A percentile compares a stretch with the other conserved stretches of the same genome.
Evolutionary conservation across 2,329 filamentous ascomycete genomes (phyloP).

Genomic region (Amphichorda felina): DNA sequence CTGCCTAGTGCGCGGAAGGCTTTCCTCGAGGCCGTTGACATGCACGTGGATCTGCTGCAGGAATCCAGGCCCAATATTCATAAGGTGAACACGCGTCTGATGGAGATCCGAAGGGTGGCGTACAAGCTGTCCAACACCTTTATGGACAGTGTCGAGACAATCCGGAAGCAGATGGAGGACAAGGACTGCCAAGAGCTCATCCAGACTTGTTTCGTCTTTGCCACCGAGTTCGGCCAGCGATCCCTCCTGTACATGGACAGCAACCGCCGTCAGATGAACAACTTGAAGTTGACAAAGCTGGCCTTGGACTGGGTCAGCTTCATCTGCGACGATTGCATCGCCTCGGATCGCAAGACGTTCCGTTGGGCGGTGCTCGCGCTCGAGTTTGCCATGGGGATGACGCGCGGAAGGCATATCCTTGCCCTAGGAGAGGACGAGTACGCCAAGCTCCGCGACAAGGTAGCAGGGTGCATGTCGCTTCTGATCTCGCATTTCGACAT

Average conservation of each 20-base stretch:
- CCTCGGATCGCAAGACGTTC: conserved; percentile 90
- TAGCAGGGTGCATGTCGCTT: conserved; percentile 93
- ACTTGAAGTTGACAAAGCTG: conserved; percentile 84
- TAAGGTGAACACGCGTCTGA: conserved; percentile 81
- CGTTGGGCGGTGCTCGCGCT: conserved; percentile 92
- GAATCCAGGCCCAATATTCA: conserved; percentile 89
- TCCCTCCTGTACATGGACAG: conserved; percentile 93
- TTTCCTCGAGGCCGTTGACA: conserved; percentile 68
- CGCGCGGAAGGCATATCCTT: conserved; percentile 84
- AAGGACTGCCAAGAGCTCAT: conserved; percentile 91
- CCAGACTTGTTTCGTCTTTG: conserved; percentile 95
- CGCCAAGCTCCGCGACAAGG: conserved; percentile 68
- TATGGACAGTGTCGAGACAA: conserved; percentile 95
- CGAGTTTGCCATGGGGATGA: conserved; percentile 97
- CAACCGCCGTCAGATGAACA: conserved; percentile 93
- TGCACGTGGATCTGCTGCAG: conserved; percentile 78
- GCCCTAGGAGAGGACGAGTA: conserved; percentile 85
- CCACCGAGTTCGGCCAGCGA: conserved; percentile 95
- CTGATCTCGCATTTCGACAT: conserved; percentile 98
- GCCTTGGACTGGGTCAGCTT: conserved; percentile 97
- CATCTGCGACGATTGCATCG: conserved; percentile 92
- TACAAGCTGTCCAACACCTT: conserved; percentile 97
- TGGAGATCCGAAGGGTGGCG: conserved; percentile 88
- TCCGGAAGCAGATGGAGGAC: conserved; percentile 71
- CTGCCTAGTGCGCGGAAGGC: conserved; percentile 67